Conservation (phyloP, 495 filamentous ascomycete species). For the Pseudoneurospora amorphoporcata region DNA sequence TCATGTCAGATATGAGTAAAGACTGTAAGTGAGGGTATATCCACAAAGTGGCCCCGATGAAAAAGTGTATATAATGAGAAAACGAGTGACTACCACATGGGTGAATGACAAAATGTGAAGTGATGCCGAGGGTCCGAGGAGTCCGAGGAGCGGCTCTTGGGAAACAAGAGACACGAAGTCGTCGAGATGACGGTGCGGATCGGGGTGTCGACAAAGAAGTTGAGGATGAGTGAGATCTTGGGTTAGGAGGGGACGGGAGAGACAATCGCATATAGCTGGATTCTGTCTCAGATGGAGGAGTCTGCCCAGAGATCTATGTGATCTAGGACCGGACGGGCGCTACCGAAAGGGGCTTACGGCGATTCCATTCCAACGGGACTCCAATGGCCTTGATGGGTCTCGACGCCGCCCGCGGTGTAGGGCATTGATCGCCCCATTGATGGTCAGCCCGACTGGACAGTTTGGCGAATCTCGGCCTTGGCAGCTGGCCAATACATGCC, state of each 20-base stretch:
- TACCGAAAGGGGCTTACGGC: neutral
- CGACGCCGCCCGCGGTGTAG: neutral
- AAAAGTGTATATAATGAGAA: neutral
- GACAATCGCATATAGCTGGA: neutral
- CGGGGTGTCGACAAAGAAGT: slow-evolving; percentile 1
- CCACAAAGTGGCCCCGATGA: neutral
- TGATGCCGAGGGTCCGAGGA: neutral
- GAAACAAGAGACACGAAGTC: neutral
- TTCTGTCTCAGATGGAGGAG: neutral
- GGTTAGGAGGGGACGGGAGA: neutral
- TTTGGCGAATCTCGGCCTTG: neutral
- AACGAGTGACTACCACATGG: neutral
- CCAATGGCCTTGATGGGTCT: neutral
- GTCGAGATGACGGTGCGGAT: neutral
- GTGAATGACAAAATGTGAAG: neutral
- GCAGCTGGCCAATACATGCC: neutral
- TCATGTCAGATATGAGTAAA: neutral
- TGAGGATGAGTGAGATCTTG: neutral
- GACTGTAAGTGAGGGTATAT: neutral
- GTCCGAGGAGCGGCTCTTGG: neutral
- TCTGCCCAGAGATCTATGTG: neutral
- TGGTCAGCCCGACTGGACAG: neutral
- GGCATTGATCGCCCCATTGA: neutral
- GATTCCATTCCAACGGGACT: neutral
- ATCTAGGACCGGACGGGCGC: neutral